Evolutionary conservation across 345 rosid species (phyloP).

Genomic region (Cardiospermum halicacabum): DNA sequence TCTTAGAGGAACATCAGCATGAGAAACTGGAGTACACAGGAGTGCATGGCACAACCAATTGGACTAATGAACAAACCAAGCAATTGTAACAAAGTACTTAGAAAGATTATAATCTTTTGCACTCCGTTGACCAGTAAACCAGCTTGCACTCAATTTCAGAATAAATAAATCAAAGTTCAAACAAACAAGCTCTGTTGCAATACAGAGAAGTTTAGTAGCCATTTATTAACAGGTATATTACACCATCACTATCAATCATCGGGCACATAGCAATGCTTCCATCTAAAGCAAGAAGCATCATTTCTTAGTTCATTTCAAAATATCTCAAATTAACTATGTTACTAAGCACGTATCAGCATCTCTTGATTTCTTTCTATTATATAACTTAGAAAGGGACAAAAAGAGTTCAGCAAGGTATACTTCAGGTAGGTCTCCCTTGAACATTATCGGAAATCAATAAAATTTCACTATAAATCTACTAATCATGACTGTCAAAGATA

Average conservation of each 20-base stretch:
- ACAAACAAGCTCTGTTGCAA: neutral
- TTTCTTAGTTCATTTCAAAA: neutral
- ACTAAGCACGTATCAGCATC: neutral
- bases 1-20: neutral
- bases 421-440: neutral
- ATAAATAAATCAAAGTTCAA: neutral
- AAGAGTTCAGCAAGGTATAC: neutral
- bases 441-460: neutral
- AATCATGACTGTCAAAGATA: neutral
- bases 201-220: neutral
- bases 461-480: neutral
- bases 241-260: neutral
- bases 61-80: neutral
- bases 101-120: neutral
- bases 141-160: neutral
- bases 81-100: neutral
- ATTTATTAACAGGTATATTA: neutral
- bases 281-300: neutral
- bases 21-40: neutral
- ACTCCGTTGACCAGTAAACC: neutral
- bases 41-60: neutral
- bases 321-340: neutral
- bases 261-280: neutral
- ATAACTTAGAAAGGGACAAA: neutral
- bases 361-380: slow-evolving; percentile 3